Conservation (phyloP, 1,139 yeast genomes). For the Oligophagozyma castellii region DNA sequence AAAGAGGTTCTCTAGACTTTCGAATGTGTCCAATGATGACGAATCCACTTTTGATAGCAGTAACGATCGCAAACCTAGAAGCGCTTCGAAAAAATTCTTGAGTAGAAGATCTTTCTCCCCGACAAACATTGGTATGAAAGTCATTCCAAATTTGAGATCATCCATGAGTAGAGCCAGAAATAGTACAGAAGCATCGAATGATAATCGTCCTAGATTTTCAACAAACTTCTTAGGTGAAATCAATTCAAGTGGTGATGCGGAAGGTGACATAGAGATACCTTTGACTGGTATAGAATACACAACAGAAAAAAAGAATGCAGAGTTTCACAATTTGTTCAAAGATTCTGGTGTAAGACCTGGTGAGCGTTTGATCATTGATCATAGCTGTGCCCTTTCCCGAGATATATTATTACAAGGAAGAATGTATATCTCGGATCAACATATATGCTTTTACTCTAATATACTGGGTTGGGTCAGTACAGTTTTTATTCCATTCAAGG, state of each 20-base stretch:
- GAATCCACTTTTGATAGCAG: conserved; percentile 2
- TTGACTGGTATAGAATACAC: conserved; percentile 23
- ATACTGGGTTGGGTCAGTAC: conserved; percentile 65
- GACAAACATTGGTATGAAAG: conserved; percentile 14
- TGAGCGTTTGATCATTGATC: conserved; percentile 51
- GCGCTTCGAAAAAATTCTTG: conserved; percentile 15
- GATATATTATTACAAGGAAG: conserved; percentile 65
- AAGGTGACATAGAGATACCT: conserved; percentile 8
- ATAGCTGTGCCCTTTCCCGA: conserved; percentile 56
- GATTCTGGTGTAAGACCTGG: conserved; percentile 31
- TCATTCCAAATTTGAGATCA: conserved; percentile 15
- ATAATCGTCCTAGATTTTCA: conserved; percentile 8
- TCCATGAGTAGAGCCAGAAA: conserved; percentile 12
- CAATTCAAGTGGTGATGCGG: conserved; percentile 10
- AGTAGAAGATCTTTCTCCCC: conserved; percentile 22
- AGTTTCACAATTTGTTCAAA: conserved; percentile 50
- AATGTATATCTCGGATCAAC: conserved; percentile 46
- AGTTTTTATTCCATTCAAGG: conserved; percentile 50
- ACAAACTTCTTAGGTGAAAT: conserved; percentile 9
- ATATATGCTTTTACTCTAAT: conserved; percentile 56
- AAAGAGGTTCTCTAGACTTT: conserved; percentile 11
- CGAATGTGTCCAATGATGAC: conserved; percentile 10
- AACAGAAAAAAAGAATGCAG: conserved; percentile 37
- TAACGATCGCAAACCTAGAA: conserved; percentile 15
- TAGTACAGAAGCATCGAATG: conserved; percentile 6